Conservation (phyloP, 192 early-diverging fungal species). For the Podila clonocystis region DNA sequence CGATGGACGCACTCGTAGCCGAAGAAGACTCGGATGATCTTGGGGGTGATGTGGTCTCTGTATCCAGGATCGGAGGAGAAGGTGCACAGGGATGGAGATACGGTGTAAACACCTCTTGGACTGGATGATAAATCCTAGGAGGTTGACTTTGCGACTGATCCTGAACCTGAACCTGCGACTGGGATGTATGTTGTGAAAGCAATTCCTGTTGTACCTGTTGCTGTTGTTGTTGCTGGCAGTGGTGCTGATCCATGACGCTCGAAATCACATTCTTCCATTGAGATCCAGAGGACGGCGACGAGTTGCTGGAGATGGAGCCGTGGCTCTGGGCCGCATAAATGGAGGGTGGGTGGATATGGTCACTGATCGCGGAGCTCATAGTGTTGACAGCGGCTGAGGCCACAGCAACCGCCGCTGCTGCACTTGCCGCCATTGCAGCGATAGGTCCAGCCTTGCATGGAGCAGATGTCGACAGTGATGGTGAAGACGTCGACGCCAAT, state of each 20-base stretch:
- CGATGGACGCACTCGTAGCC: no score
- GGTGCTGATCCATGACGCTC: neutral
- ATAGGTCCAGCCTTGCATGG: slow-evolving; percentile 12
- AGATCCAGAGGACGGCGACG: neutral
- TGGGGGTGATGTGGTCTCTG: neutral
- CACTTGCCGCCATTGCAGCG: slow-evolving; percentile 34
- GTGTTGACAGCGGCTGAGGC: slow-evolving; percentile 36
- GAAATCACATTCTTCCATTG: slow-evolving; percentile 1
- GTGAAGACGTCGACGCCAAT: neutral
- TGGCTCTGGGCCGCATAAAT: slow-evolving; percentile 10
- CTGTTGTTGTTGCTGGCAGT: slow-evolving; percentile 4
- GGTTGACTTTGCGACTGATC: neutral
- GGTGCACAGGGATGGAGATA: slow-evolving; percentile 45
- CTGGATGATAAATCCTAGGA: slow-evolving; percentile 8
- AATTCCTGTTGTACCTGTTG: slow-evolving; percentile 3
- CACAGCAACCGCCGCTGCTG: slow-evolving; percentile 26
- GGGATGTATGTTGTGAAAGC: neutral
- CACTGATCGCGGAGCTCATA: slow-evolving; percentile 31
- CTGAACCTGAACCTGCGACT: neutral
- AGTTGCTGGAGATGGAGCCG: neutral
- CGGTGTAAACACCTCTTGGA: slow-evolving; percentile 30
- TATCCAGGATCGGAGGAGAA: slow-evolving; percentile 13
- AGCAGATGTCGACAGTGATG: neutral
- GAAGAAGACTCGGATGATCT: neutral
- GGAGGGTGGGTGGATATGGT: slow-evolving; percentile 28